A percentile compares a stretch with the other conserved stretches of the same genome.
Conservation (phyloP, 108 stramenopile species). For the Chaetoceros muelleri region DNA sequence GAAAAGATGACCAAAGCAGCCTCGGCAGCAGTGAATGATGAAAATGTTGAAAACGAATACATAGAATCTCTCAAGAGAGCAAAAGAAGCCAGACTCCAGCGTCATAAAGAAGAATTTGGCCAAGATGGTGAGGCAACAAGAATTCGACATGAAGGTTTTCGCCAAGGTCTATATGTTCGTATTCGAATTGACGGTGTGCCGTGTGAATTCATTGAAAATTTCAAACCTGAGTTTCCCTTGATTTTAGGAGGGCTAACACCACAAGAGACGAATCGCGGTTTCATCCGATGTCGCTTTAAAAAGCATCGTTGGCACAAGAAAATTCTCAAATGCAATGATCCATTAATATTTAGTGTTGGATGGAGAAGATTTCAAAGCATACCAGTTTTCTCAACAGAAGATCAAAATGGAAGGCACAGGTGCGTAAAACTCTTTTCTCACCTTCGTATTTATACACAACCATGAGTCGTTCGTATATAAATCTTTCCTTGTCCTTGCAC, state of each 20-base stretch:
- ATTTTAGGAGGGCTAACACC: slow-evolving; percentile 93
- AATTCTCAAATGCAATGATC: slow-evolving; percentile 90
- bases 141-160: slow-evolving; percentile 78
- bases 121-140: slow-evolving; percentile 74
- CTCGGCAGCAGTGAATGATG: slow-evolving; percentile 16
- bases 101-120: slow-evolving; percentile 88
- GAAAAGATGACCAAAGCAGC: slow-evolving; percentile 52
- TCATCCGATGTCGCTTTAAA: slow-evolving; percentile 87
- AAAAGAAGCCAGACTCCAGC: slow-evolving; percentile 63
- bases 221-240: slow-evolving; percentile 76
- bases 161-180: slow-evolving; percentile 92
- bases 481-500: not conserved
- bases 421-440: slow-evolving; percentile 20
- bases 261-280: slow-evolving; percentile 79
- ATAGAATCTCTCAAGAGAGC: slow-evolving; percentile 67
- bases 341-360: slow-evolving; percentile 90
- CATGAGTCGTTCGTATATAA: not conserved
- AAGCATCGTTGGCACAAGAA: slow-evolving; percentile 97
- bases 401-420: slow-evolving; percentile 71
- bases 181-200: slow-evolving; percentile 82
- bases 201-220: slow-evolving; percentile 64
- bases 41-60: slow-evolving; percentile 71
- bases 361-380: slow-evolving; percentile 97
- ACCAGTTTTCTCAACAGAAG: slow-evolving; percentile 77
- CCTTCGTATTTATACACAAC: not conserved